Conservation (phyloP, 306 rosid species). For the Betula pendula region DNA sequence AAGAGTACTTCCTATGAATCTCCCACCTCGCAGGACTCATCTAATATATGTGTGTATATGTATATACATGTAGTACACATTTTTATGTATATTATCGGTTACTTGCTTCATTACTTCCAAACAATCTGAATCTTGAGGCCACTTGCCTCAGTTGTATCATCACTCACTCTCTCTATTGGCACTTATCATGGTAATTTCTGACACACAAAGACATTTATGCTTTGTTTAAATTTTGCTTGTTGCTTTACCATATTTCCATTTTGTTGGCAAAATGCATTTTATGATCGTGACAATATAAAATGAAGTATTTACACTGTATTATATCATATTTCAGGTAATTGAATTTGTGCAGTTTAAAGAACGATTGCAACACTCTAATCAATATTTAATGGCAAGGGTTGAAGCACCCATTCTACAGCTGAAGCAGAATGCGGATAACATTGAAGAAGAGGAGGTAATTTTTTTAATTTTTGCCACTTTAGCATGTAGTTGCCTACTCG, state of each 20-base stretch:
- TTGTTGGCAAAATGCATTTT: neutral
- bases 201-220: neutral
- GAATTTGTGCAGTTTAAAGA: conserved; percentile 98
- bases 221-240: neutral
- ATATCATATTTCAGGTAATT: conserved; percentile 63
- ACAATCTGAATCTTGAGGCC: neutral
- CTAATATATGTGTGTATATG: neutral
- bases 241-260: neutral
- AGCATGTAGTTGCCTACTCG: conserved; percentile 9
- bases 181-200: neutral
- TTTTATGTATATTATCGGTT: neutral
- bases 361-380: conserved; percentile 77
- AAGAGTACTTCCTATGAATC: neutral
- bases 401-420: conserved; percentile 78
- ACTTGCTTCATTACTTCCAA: neutral
- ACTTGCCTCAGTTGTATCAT: neutral
- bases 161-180: neutral
- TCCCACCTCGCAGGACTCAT: neutral
- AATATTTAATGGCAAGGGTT: conserved; percentile 73
- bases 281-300: neutral
- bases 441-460: conserved; percentile 88
- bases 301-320: neutral
- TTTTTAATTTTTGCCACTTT: conserved; percentile 11
- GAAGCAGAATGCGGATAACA: conserved; percentile 74
- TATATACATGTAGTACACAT: neutral